Conservation (phyloP, 1,139 yeast species). For the Debaryomyces fabryi region DNA sequence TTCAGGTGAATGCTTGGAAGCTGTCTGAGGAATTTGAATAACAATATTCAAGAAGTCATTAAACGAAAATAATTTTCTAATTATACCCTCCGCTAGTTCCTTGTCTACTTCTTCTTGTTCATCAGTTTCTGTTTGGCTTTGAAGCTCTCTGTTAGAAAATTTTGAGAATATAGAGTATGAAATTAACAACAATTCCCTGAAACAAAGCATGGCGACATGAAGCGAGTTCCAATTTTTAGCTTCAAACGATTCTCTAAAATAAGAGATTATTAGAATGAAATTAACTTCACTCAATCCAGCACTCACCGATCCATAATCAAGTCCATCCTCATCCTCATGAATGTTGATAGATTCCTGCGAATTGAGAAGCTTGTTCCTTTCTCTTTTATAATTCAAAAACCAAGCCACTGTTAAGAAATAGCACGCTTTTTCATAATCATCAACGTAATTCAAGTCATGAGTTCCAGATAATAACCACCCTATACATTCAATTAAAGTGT, state of each 20-base stretch:
- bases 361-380: constrained; percentile 19
- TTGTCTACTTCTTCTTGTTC: constrained; percentile 52
- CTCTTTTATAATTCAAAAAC: constrained; percentile 55
- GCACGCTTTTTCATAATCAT: constrained; percentile 42
- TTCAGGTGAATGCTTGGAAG: constrained; percentile 65
- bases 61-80: constrained; percentile 59
- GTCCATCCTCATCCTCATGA: constrained; percentile 22
- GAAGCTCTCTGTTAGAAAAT: constrained; percentile 30
- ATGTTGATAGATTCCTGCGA: constrained; percentile 6
- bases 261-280: constrained; percentile 59
- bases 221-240: constrained; percentile 57
- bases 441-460: constrained; percentile 39
- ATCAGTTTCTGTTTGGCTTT: constrained; percentile 38
- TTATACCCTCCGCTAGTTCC: constrained; percentile 52
- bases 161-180: constrained; percentile 52
- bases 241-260: constrained; percentile 56
- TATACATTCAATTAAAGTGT: constrained; percentile 58
- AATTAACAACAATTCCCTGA: constrained; percentile 63
- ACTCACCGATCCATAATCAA: constrained; percentile 66
- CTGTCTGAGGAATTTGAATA: constrained; percentile 63
- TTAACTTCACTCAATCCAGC: constrained; percentile 67
- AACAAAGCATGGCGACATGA: constrained; percentile 72
- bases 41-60: constrained; percentile 64
- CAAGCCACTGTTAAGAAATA: constrained; percentile 70
- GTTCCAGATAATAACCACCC: constrained; percentile 48